phyloP scores from a whole-genome alignment of 2,329 filamentous ascomycete genomes.

The Alternaria alternata region DNA sequence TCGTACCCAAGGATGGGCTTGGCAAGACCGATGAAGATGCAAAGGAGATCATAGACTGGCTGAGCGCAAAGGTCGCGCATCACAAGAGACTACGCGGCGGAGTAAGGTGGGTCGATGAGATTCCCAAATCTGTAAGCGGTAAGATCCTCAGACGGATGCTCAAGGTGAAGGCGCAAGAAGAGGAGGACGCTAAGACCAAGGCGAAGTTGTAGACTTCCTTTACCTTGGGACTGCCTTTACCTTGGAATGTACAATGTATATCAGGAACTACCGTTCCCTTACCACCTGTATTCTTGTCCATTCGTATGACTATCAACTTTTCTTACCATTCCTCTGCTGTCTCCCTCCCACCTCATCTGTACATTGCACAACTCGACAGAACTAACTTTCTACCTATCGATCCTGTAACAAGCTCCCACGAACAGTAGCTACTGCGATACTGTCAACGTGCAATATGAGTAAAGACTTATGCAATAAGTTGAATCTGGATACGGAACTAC shows the following conservation, averaged over 20 bases:
- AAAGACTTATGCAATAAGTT: no score
- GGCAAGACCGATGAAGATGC: conserved; percentile 43
- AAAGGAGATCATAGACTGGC: conserved; percentile 54
- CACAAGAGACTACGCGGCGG: conserved; percentile 59
- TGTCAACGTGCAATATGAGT: no score
- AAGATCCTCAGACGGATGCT: conserved; percentile 58
- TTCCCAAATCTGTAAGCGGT: conserved; percentile 57
- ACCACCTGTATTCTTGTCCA: not conserved
- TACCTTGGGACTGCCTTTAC: not conserved
- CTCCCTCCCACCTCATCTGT: not conserved
- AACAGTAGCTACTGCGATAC: no score
- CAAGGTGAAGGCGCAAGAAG: conserved; percentile 54
- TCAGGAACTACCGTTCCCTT: not conserved
- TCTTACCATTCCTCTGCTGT: not conserved
- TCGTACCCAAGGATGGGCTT: conserved; percentile 45
- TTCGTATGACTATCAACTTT: not conserved
- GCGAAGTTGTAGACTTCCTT: conserved; percentile 52
- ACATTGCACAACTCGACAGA: not conserved
- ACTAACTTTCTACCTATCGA: no score
- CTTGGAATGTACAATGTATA: not conserved
- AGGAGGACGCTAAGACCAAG: conserved; percentile 49
- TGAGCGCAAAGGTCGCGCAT: conserved; percentile 54
- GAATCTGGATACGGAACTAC: no score
- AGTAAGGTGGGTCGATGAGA: conserved; percentile 57
- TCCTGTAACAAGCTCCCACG: no score